phyloP scores from a whole-genome alignment of 306 rosid genomes.

The Inga laurina region DNA sequence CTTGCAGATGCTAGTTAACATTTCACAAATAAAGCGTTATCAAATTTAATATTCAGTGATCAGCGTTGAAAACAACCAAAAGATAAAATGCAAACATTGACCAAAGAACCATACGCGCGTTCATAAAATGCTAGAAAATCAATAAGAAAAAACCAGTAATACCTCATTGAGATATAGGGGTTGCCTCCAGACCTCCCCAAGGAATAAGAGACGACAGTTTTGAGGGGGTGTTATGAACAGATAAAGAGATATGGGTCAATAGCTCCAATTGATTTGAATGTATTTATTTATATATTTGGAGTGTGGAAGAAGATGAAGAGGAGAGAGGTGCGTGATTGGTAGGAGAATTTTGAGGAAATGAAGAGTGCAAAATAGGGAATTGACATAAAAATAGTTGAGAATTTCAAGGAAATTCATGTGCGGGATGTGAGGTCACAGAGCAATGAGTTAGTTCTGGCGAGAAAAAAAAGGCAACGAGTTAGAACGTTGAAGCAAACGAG shows the following conservation, averaged over 20 bases:
- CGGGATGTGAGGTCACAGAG: conserved; percentile 52
- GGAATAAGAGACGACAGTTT: conserved; percentile 43
- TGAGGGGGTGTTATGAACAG: conserved; percentile 42
- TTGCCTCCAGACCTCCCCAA: conserved; percentile 44
- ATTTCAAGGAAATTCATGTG: conserved; percentile 43
- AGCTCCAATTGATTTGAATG: conserved; percentile 40
- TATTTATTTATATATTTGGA: conserved; percentile 48
- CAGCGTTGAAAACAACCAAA: background rate
- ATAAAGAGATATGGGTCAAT: conserved; percentile 41
- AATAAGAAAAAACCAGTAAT: background rate
- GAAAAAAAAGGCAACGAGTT: too few relatives aligned
- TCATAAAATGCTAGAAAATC: background rate
- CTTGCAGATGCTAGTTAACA: conserved; percentile 27
- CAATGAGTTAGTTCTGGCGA: conserved; percentile 60
- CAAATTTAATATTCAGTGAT: conserved; percentile 8
- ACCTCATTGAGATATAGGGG: conserved; percentile 24
- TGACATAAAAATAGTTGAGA: conserved; percentile 22
- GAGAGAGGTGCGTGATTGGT: conserved; percentile 25
- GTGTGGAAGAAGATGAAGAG: conserved; percentile 33
- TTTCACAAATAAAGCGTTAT: background rate
- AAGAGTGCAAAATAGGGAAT: conserved; percentile 48
- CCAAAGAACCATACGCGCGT: background rate
- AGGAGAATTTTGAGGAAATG: conserved; percentile 23
- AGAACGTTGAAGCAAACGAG: conserved; percentile 82
- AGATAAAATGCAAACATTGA: background rate